Evolutionary conservation across 2,329 filamentous ascomycete genomes (phyloP), one percentile per base, ranked within the genome.

Genomic region (Thelonectria olida): DNA sequence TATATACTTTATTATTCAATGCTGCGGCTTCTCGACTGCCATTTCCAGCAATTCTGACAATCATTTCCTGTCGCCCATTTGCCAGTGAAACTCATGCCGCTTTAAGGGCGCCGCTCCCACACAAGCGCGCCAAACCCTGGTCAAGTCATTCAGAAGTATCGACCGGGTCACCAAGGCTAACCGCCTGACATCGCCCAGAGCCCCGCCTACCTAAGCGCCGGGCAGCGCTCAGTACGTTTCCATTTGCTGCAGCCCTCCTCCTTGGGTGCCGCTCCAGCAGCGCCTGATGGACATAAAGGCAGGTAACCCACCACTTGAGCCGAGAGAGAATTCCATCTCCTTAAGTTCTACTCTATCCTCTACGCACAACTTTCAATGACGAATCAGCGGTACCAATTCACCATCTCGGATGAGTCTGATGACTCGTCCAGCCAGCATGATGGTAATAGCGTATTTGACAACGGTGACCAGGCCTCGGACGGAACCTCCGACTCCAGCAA

Each of bases 21-120:
- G 2, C 3, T 31, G 25, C 38, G 19, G 38, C 23, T 36, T 57
- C 31, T 22, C 3, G 3, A 13, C 2, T 50, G 17, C 45, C 8
- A 23, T 10, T 42, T 57, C 23, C 20, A 34, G 45, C 17, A 57
- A 23, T 4, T 44, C 15, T 57, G 10, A 8, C 13, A 23, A 22
- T 20, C 20, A 27, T 57, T 57, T 44, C 19, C 44, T 57, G n/a
- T 17, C 10, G 3, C 4, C 15, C 22, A 57, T 44, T 49, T 50
- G 22, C 54, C 54, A 50, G 17, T 13, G 42, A 38, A 57, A 23
- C 54, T 22, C 19, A 22, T 50, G 54, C 54, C 45, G 36, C 54
- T 50, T 57, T 57, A 49, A 57, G n/a, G 17, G 15, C 20, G 5
- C 7, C 9, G n/a, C 13, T 17, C 20, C 20, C 34, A 9, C 36